Evolutionary conservation across 495 filamentous ascomycete species (phyloP), one percentile per base, ranked within the genome.

Genomic region (Lasiosphaeria ovina): DNA sequence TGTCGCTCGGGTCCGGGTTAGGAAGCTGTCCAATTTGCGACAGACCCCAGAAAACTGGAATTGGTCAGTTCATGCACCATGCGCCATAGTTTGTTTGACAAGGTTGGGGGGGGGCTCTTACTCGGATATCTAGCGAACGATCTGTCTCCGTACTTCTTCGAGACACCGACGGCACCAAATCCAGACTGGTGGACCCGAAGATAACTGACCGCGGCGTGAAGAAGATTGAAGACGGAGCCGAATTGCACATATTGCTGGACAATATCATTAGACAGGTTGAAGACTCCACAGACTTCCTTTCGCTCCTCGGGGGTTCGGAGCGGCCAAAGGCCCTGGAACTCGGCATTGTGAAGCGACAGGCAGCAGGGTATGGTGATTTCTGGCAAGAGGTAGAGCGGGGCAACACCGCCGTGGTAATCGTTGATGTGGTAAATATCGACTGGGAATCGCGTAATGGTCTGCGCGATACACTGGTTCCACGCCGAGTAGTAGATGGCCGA

Each of bases 351-450:
- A 6, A 72, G 61, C 10, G 67, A 69, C 24, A 86, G 64, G 63
- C 82, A 85, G 68, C 83, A 84, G 0, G 84, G 84, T 35, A 86
- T 81, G 6, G 63, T 70, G 9, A 77, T 84, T 7, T 62, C 55
- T 7, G 88, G 88, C 7, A 90, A 75, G 14, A 89, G 77, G 59
- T 91, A 87, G 10, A 90, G 72, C 6, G 87, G 87, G 42, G 88
- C 88, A 3, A 87, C 67, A 14, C 87, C 84, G 45, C 88, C 88
- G 60, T 91, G 88, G 67, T 90, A 91, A 67, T 91, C 88, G 67
- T 91, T 91, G 66, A 90, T 85, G 69, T 91, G 88, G 70, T 91
- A 91, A 17, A 91, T 66, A 64, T 90, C 87, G 45, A 88, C 76
- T 1, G 84, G 80, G 63, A 83, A 85, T 35, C 81, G 74, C 8